Percentiles rank a stretch among this genome's conserved stretches.
phyloP scores from a whole-genome alignment of 768 basidiomycete species.

The Austroboletus eburneus region DNA sequence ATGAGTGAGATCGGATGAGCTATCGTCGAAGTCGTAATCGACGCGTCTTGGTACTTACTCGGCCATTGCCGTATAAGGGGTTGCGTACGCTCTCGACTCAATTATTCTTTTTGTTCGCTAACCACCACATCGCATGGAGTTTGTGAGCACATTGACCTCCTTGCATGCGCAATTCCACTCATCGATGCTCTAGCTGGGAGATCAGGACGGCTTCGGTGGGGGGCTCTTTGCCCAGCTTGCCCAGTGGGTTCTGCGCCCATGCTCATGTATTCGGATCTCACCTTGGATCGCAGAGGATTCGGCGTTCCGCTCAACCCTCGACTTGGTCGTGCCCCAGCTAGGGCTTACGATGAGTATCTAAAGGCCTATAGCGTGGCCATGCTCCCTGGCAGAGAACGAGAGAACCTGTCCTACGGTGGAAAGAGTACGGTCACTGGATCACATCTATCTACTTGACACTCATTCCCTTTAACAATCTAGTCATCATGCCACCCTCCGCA shows the following conservation, averaged over 20 bases:
- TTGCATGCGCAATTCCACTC: neutral
- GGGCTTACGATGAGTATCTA: slow-evolving; percentile 86
- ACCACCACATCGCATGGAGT: slow-evolving; percentile 34
- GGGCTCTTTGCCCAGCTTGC: slow-evolving; percentile 65
- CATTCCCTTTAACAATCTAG: slow-evolving; percentile 37
- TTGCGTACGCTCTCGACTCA: slow-evolving; percentile 23
- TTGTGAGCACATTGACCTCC: slow-evolving; percentile 28
- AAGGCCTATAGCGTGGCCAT: slow-evolving; percentile 96
- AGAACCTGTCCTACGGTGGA: slow-evolving; percentile 94
- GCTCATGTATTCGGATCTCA: slow-evolving; percentile 13
- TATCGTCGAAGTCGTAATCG: slow-evolving; percentile 13
- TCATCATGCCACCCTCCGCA: slow-evolving; percentile 96
- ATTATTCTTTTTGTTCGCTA: slow-evolving; percentile 15
- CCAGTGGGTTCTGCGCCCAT: slow-evolving; percentile 38
- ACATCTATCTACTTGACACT: slow-evolving; percentile 7
- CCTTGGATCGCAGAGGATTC: slow-evolving; percentile 42
- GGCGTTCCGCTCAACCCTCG: slow-evolving; percentile 46
- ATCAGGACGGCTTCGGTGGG: slow-evolving; percentile 33
- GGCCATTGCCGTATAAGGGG: slow-evolving; percentile 28
- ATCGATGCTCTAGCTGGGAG: slow-evolving; percentile 32
- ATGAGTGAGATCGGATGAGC: slow-evolving; percentile 20
- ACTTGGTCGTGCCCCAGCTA: slow-evolving; percentile 50
- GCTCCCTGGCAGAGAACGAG: slow-evolving; percentile 79
- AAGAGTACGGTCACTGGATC: slow-evolving; percentile 68
- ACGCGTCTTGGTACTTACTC: slow-evolving; percentile 24